Evolutionary conservation across 2,329 filamentous ascomycete species (phyloP), one percentile per base, ranked within the genome.

Genomic region (Mycosphaerelloides madeirae): DNA sequence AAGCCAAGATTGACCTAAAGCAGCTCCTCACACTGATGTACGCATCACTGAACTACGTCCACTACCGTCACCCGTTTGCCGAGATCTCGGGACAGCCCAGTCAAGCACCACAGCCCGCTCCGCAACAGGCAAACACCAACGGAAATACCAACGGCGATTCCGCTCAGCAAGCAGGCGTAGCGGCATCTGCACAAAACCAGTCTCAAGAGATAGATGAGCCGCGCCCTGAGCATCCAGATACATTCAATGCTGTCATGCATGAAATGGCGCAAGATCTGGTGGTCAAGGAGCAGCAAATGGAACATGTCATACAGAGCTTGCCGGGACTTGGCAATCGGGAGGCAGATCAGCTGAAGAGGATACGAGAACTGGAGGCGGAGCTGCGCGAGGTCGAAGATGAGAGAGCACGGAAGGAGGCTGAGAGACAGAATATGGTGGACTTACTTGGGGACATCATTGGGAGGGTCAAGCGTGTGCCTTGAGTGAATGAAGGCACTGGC

Each of bases 261-360:
- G 86, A 91, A 64, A 73, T 93, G 41, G 84, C 85, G 29, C 78
- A 79, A 50, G 87, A 91, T 62, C 72, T 93, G 19, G 82, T 91
- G 46, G 65, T 85, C 46, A 88, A 90, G 60, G 84, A 89, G 58
- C 85, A 90, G 68, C 85, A 91, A 68, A 88, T 93, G 50, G 87
- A 93, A 64, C 74, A 79, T 34, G 70, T 93, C 37, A 85, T 91
- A 46, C 84, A 81, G 13, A 79, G 77, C 16, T 73, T 94, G 2
- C 87, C 87, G 0, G 87, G 87, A 0, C 71, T 93, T 16, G 84
- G 87, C 34, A 86, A 83, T 50, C 91, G 84, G 59, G 85, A 91
- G 63, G 74, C 78, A 50, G 84, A 89, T 59, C 87, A 94, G 65
- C 77, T 85, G 61, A 74, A 77, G 53, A 77, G 78, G 39, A 72